Evolutionary conservation across 2,329 filamentous ascomycete species (phyloP), one percentile per base, ranked within the genome.

Genomic region (Colletotrichum shisoi): DNA sequence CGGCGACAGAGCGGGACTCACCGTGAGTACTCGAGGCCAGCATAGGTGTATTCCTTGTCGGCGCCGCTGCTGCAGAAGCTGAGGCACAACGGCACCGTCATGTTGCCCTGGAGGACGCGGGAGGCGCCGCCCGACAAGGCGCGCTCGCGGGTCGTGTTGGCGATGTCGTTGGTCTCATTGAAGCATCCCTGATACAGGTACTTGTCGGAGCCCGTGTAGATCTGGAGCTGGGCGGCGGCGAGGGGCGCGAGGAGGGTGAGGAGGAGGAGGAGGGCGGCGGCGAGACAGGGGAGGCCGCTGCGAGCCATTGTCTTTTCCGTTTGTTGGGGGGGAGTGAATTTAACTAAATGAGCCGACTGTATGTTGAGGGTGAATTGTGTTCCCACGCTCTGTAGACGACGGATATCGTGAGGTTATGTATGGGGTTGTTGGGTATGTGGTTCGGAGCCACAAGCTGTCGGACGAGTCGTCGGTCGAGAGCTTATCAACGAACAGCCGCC

Each of bases 111-210:
- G 48, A 60, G 17, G 46, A 81, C 78, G 63, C 79, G 74, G 69
- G 79, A 78, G 53, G 72, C 73, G 53, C 82, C 81, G 52, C 77
- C 80, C 21, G 75, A 70, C 4, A 88, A 77, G 17, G 85, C 84
- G 71, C 79, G 80, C 56, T 67, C 73, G 53, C 77, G 77, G 34
- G 77, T 77, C 4, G 83, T 79, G 67, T 76, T 74, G 15, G 75
- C 68, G 15, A 84, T 72, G 45, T 77, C 76, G n/a, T 79, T 81
- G 2, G 85, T 87, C 73, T 88, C 86, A 71, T 86, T 85, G 77
- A 77, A 87, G 77, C 86, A 89, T 63, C 86, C 86, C n/a, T 76
- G 73, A 75, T 87, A 87, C 17, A 62, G 69, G 76, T 86, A 87
- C 51, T 71, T 73, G 37, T 71, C 69, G 6, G 76, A 75, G 45